Base-by-base conservation (phyloP, 768 basidiomycete genomes). In the Termitomyces sp. region DNA sequence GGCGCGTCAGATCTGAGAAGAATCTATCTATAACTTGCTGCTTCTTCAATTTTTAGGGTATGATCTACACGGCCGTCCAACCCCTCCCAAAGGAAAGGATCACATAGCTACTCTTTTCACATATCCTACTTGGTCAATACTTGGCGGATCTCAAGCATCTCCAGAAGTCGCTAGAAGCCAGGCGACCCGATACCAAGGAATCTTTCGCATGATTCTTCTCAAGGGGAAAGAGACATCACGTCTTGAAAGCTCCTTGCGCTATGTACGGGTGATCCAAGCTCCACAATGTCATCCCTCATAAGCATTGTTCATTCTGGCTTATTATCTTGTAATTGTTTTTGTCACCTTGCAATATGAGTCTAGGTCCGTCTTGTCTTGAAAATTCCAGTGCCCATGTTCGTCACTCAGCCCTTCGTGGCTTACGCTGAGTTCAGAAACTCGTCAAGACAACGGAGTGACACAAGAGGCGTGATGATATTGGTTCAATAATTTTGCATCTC, bases 1-100 rank as follows among this genome's bases (percentile, higher is more conserved):
- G 76, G 77, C 2, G 88, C 88, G 8, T 73, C 76, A n/a, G 89
- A 91, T 60, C 68, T 93, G 62, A 79, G 90, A 51, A 76, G 87
- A 59, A 76, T 93, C 52, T 93, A 90, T 71, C 70, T 93, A 60
- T 90, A 64, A 70, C 51, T 38, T 26, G 17, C 12, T 24, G 2
- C 5, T 22, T 30, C 14, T 22, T 34, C 12, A 5, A 32, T 21
- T 30, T 22, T 17, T 21, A 49, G 35, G n/a, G 22, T 37, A 2
- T 50, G 22, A 38, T n/a, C 5, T 1, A n/a, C 22, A 37, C 21
- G 47, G 10, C 22, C 35, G 17, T 15, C 24, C 3, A 24, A 37
- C 12, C 48, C 10, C 10, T 26, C n/a, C n/a, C n/a, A n/a, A n/a
- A 17, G 22, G 47, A 17, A 17, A 22, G 47, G 4, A 48, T 34